These are phyloP conservation scores for Incumbomyces lentus DNA, from an alignment of 2,329 filamentous ascomycete genomes.

Conservation along the genomic window DNA sequence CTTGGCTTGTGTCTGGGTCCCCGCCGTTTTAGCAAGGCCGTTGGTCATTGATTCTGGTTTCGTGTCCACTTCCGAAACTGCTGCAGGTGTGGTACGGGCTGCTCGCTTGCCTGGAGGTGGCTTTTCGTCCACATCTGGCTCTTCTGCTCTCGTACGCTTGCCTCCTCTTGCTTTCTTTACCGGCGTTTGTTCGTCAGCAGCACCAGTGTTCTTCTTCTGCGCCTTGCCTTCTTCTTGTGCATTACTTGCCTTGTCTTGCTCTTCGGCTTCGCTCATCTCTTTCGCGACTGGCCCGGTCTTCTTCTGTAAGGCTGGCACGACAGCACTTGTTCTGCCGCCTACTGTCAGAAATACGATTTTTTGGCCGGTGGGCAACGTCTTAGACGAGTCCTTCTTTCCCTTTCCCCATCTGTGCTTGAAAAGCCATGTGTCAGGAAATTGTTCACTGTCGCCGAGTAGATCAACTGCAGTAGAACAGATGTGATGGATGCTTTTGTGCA, in stretches of 20 bases:
- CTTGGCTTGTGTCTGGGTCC: not conserved
- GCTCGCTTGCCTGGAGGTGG: not conserved
- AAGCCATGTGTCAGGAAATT: constrained; percentile 80
- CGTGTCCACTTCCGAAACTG: not conserved
- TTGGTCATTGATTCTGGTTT: not conserved
- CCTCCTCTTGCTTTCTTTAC: not conserved
- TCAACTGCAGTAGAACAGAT: constrained; percentile 74
- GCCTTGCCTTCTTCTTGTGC: constrained; percentile 11
- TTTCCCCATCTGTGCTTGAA: constrained; percentile 87
- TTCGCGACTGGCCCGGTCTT: constrained; percentile 56
- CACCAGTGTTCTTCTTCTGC: constrained; percentile 6
- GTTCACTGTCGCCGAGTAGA: constrained; percentile 65
- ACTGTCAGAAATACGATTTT: constrained; percentile 81
- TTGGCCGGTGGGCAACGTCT: constrained; percentile 68
- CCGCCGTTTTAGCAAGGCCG: not conserved
- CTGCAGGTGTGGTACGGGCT: no score
- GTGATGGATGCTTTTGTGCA: constrained; percentile 64
- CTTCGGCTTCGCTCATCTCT: constrained; percentile 33
- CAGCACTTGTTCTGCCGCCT: constrained; percentile 81
- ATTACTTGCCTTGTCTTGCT: constrained; percentile 7
- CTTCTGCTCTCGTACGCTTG: not conserved
- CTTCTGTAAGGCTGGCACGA: constrained; percentile 76
- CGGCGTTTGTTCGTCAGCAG: not conserved
- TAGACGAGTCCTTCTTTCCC: constrained; percentile 60
- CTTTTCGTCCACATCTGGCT: not conserved